A percentile compares a stretch with the other conserved stretches of the same genome.
Conservation (phyloP, 2,329 filamentous ascomycete species). For the Ceratocystis colombiana region DNA sequence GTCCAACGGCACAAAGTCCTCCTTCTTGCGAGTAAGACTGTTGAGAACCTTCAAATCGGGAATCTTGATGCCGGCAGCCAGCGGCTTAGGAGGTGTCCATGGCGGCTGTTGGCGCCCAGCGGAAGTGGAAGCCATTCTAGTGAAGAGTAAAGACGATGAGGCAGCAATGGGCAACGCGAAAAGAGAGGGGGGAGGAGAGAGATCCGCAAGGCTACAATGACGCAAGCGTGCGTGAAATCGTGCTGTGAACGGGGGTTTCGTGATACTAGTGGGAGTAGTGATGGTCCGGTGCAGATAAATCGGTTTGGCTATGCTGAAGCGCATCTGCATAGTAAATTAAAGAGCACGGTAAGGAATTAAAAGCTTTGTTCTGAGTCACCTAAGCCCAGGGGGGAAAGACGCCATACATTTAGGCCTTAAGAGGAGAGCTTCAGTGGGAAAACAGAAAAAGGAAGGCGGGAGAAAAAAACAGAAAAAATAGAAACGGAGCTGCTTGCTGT, state of each 20-base stretch:
- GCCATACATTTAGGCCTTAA: constrained; percentile 10
- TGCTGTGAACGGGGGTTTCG: background rate
- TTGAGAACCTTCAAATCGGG: constrained; percentile 25
- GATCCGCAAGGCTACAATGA: background rate
- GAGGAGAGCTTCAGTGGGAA: background rate
- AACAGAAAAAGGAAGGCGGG: background rate
- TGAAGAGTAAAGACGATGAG: background rate
- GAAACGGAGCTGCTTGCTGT: background rate
- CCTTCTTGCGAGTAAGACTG: constrained; percentile 25
- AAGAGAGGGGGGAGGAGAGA: constrained; percentile 2
- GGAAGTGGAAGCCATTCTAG: constrained; percentile 23
- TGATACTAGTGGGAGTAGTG: background rate
- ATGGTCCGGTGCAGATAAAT: constrained; percentile 14
- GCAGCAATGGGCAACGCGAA: background rate
- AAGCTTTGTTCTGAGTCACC: constrained; percentile 21
- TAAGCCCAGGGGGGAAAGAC: constrained; percentile 3
- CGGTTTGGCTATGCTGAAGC: constrained; percentile 14
- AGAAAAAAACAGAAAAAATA: background rate
- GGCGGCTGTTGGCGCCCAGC: constrained; percentile 25
- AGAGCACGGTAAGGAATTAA: too few relatives aligned
- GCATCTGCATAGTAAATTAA: constrained; percentile 11
- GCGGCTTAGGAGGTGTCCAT: constrained; percentile 21
- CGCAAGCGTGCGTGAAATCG: constrained; percentile 1
- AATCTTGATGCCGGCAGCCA: constrained; percentile 21
- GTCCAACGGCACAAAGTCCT: constrained; percentile 26